phyloP scores from a whole-genome alignment of 2,329 filamentous ascomycete species.

The Nakataea oryzae region DNA sequence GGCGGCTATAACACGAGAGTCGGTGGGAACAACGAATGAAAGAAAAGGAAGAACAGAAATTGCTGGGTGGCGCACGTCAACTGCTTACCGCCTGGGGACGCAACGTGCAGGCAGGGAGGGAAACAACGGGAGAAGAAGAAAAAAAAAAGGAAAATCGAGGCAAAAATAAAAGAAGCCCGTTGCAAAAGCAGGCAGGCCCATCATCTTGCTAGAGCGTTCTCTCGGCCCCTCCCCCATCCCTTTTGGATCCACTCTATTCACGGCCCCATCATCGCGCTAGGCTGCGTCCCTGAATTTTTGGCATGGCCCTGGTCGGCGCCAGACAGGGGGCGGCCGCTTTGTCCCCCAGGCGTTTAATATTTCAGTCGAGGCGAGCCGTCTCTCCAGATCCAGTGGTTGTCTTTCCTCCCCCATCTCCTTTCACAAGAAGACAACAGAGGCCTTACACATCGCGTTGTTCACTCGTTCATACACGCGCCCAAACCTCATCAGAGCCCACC shows the following conservation, averaged over 20 bases:
- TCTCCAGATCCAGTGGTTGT: neutral
- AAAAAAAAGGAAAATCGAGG: neutral
- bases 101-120: too few species aligned
- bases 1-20: too few species aligned
- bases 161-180: neutral
- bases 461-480: slow-evolving; percentile 2
- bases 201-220: neutral
- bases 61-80: too few species aligned
- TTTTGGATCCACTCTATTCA: neutral
- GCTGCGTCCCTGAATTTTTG: neutral
- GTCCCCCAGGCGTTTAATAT: neutral
- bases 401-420: neutral
- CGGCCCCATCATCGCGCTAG: neutral
- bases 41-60: too few species aligned
- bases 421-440: neutral
- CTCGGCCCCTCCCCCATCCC: neutral
- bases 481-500: neutral
- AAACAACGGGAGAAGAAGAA: neutral
- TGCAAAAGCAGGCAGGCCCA: neutral
- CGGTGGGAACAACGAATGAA: too few species aligned
- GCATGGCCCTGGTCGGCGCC: neutral
- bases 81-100: too few species aligned
- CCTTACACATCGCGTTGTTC: neutral
- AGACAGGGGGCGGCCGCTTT: neutral
- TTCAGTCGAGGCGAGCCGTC: neutral